Percentiles rank a stretch among this genome's conserved stretches.
Evolutionary conservation across 768 basidiomycete species (phyloP).

Genomic region (Psilocybe azurescens): DNA sequence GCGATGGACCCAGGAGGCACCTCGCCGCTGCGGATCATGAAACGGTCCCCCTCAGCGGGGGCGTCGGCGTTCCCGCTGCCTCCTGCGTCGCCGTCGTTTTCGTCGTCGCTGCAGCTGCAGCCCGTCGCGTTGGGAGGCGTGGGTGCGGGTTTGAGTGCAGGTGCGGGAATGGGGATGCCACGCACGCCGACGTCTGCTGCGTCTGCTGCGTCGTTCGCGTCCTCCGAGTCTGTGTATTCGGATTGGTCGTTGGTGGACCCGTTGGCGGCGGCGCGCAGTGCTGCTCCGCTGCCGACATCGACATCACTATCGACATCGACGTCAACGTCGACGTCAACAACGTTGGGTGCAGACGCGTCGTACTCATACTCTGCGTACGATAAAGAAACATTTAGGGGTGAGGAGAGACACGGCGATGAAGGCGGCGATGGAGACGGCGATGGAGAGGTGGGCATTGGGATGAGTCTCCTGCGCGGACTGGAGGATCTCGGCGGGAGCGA

Average conservation of each 20-base stretch:
- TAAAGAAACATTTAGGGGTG: background rate
- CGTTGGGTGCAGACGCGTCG: background rate
- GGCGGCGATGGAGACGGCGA: constrained; percentile 17
- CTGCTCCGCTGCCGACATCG: background rate
- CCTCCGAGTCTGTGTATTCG: background rate
- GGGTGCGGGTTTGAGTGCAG: constrained; percentile 71
- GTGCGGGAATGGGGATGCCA: constrained; percentile 33
- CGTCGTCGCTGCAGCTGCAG: constrained; percentile 32
- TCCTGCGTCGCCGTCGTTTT: background rate
- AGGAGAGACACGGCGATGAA: background rate
- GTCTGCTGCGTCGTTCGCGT: background rate
- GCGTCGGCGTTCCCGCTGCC: background rate
- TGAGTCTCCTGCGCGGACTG: background rate
- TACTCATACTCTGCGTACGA: no score
- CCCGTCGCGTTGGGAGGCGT: constrained; percentile 59
- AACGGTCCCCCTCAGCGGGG: constrained; percentile 25
- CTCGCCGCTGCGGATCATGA: constrained; percentile 31
- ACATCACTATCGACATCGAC: background rate
- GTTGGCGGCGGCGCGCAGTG: no score
- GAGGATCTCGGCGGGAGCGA: background rate
- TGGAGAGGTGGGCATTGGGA: constrained; percentile 43
- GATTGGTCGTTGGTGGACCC: no score
- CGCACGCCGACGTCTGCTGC: background rate
- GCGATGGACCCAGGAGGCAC: constrained; percentile 5
- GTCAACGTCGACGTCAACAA: background rate